These are phyloP conservation scores for Eucalyptus pauciflora DNA, from an alignment of 345 rosid species.

Conservation along the genomic window DNA sequence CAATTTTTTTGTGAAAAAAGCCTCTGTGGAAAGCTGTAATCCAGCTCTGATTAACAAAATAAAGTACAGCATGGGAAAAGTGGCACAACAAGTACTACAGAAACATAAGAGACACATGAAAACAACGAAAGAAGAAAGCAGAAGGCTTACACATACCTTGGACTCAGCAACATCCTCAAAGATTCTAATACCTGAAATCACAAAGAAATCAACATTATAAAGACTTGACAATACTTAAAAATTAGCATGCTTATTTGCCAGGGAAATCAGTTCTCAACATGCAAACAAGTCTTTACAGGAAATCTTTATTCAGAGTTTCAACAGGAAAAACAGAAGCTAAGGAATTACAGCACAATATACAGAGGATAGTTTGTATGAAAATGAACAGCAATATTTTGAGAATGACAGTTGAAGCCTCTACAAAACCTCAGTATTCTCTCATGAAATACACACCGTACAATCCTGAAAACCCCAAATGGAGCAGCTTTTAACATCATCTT, in stretches of 20 bases:
- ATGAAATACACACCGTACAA: neutral
- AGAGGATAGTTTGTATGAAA: neutral
- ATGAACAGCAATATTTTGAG: neutral
- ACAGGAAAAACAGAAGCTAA: neutral
- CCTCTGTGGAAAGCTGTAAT: neutral
- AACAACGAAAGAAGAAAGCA: neutral
- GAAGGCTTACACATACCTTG: conserved; percentile 40
- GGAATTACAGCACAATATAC: neutral
- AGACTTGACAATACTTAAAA: neutral
- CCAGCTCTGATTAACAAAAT: neutral
- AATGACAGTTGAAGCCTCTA: neutral
- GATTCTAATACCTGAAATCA: conserved; percentile 81
- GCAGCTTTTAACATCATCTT: neutral
- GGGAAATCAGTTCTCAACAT: neutral
- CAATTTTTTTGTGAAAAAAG: neutral
- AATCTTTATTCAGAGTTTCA: neutral
- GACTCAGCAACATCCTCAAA: conserved; percentile 74
- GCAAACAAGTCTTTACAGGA: neutral
- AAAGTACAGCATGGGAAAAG: neutral
- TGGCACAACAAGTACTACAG: neutral
- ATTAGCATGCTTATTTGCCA: neutral
- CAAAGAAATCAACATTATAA: neutral
- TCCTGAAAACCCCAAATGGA: neutral
- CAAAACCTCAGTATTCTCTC: neutral
- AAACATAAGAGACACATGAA: neutral